These are phyloP conservation scores for Aureobasidium namibiae DNA, from an alignment of 2,329 filamentous ascomycete species.

Conservation along the genomic window DNA sequence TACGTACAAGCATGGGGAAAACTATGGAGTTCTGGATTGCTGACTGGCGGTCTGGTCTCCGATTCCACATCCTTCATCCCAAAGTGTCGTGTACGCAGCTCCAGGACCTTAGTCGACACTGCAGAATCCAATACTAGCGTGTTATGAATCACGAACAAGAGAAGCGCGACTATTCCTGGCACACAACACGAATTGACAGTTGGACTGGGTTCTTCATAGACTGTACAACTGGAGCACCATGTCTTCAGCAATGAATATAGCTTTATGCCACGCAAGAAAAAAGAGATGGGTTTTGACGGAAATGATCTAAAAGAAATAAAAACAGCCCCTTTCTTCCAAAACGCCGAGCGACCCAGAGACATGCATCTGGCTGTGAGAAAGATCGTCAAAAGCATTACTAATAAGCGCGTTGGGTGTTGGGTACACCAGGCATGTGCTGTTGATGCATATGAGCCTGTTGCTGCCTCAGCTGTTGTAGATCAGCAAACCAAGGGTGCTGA, in stretches of 20 bases:
- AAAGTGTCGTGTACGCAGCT: not conserved
- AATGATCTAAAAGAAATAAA: not conserved
- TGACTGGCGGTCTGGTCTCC: not conserved
- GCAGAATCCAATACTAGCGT: not conserved
- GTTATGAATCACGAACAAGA: not conserved
- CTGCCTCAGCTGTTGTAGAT: slow-evolving; percentile 47
- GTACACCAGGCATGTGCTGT: slow-evolving; percentile 15
- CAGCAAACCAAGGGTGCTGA: slow-evolving; percentile 85
- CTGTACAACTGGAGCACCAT: not conserved
- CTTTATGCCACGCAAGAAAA: not conserved
- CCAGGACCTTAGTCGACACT: not conserved
- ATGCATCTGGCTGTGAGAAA: not conserved
- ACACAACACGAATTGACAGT: not conserved
- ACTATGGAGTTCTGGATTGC: not conserved
- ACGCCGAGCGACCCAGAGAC: not conserved
- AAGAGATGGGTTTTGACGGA: not conserved
- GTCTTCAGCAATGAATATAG: not conserved
- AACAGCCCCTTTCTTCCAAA: not conserved
- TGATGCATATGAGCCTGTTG: slow-evolving; percentile 14
- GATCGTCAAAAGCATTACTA: slow-evolving; percentile 7
- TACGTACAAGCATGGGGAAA: slow-evolving; percentile 3
- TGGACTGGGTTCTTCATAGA: not conserved
- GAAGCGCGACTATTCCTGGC: not conserved
- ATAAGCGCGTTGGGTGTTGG: slow-evolving; percentile 15
- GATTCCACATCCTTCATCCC: not conserved